A percentile compares a stretch with the other conserved stretches of the same genome.
phyloP scores from a whole-genome alignment of 352 stramenopile genomes.

The Pythium guiyangense region DNA sequence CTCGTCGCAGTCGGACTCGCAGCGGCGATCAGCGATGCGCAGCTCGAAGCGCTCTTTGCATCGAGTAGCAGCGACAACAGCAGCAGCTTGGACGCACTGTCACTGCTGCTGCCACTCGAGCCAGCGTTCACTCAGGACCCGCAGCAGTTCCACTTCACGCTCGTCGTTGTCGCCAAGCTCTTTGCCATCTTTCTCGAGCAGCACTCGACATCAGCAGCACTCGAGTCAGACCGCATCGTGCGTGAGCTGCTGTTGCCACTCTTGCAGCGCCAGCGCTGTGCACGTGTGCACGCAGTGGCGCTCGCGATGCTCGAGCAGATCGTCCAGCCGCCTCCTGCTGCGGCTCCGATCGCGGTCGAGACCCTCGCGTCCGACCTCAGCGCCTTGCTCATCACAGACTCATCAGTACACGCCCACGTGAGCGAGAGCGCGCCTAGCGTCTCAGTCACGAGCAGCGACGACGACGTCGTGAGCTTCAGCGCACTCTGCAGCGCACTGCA shows the following conservation, averaged over 20 bases:
- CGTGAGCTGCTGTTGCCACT: slow-evolving; percentile 29
- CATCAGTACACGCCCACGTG: background rate
- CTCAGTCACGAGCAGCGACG: background rate
- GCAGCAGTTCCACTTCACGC: slow-evolving; percentile 30
- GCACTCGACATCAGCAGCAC: background rate
- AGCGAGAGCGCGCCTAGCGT: slow-evolving; percentile 3
- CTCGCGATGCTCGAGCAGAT: slow-evolving; percentile 25
- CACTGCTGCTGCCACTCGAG: slow-evolving; percentile 38
- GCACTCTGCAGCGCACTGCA: slow-evolving; percentile 48
- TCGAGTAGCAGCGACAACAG: background rate
- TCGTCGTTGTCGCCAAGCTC: slow-evolving; percentile 28
- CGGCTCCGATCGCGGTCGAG: slow-evolving; percentile 17
- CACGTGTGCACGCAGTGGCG: slow-evolving; percentile 22
- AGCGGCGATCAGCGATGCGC: slow-evolving; percentile 12
- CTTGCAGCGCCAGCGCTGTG: slow-evolving; percentile 18
- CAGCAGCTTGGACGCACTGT: slow-evolving; percentile 7
- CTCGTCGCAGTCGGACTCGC: slow-evolving; percentile 38
- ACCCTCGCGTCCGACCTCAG: slow-evolving; percentile 5
- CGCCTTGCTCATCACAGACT: slow-evolving; percentile 8
- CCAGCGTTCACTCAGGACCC: slow-evolving; percentile 14
- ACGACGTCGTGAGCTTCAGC: slow-evolving; percentile 23
- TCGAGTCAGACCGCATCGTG: slow-evolving; percentile 5
- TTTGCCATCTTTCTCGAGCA: slow-evolving; percentile 13
- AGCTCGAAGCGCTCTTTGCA: slow-evolving; percentile 25
- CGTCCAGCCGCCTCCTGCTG: slow-evolving; percentile 2